Base-by-base conservation (phyloP, 176 grass and related monocot species). In the Canna indica region DNA sequence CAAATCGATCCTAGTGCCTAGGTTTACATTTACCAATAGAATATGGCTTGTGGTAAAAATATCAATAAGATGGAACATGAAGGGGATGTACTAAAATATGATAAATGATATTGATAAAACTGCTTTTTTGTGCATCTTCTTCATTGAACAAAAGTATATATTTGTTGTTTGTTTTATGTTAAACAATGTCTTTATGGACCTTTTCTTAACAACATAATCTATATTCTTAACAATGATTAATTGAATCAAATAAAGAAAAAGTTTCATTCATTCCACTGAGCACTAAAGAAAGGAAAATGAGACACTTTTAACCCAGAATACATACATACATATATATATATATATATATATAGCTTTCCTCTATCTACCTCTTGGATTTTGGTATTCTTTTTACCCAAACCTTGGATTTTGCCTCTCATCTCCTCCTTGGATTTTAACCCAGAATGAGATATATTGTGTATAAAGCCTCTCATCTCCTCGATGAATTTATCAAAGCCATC, bases 401-500 rank as follows among this genome's bases (percentile, higher is more conserved):
- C 35, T 66, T 39, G 63, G 63, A 66, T 66, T n/a, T 66, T 66
- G 63, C 63, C 39, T 38, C 27, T 38, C 13, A 20, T 24, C 34
- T 34, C 17, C 20, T 66, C n/a, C n/a, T n/a, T n/a, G n/a, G n/a
- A n/a, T n/a, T n/a, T n/a, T n/a, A n/a, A n/a, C n/a, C n/a, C n/a
- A n/a, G n/a, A n/a, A n/a, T n/a, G n/a, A n/a, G n/a, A n/a, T n/a
- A n/a, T n/a, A n/a, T n/a, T n/a, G n/a, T n/a, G n/a, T n/a, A n/a
- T n/a, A n/a, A n/a, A n/a, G n/a, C n/a, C n/a, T n/a, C n/a, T n/a
- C n/a, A n/a, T n/a, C n/a, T n/a, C n/a, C n/a, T n/a, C n/a, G n/a
- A n/a, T n/a, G n/a, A n/a, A n/a, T n/a, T n/a, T n/a, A n/a, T n/a
- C n/a, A n/a, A n/a, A n/a, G n/a, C n/a, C n/a, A n/a, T n/a, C n/a